Base-by-base conservation (phyloP, 2,329 filamentous ascomycete species). In the Talaromyces pinophilus region DNA sequence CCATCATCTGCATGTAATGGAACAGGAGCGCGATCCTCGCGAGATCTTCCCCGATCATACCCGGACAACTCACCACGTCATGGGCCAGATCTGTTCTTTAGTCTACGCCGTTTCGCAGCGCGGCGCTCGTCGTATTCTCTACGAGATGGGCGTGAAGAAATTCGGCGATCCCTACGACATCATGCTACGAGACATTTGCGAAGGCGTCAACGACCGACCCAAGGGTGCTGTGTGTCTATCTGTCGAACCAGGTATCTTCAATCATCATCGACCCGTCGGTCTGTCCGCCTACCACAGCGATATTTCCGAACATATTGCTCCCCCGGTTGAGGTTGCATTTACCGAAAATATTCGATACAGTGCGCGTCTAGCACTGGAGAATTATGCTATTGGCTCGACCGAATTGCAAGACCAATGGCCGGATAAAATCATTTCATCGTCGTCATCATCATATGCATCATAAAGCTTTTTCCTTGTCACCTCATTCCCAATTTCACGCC, bases 121-220 rank as follows among this genome's bases (percentile, higher is more conserved):
- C 59, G 79, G 79, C 3, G 80, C 80, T 10, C 74, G 73, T 22
- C 78, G 76, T 44, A 72, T 81, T 5, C 69, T 81, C 19, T 74
- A 72, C 25, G 67, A 73, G 61, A 72, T 79, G 64, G 70, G 61
- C 7, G 59, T 75, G 63, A 72, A 67, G 64, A 73, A 68, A 42
- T 69, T 71, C 61, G 72, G 67, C 66, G 73, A 66, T 63, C 72
- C 77, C 2, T 72, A 78, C 46, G 84, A 86, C 67, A 74, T 83
- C 35, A 76, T 82, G 68, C 69, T 86, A 59, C 72, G 81, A 11
- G 79, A 81, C 61, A 82, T 82, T 72, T 85, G 83, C 69, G 80
- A 82, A 28, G 80, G 80, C 0, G 55, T 65, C 30, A 70, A 74
- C 5, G 69, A 75, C 7, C 74, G 75, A 0, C 74, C 60, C 28